Base-by-base conservation (phyloP, 78 protist species). In the Paulinella micropora region DNA sequence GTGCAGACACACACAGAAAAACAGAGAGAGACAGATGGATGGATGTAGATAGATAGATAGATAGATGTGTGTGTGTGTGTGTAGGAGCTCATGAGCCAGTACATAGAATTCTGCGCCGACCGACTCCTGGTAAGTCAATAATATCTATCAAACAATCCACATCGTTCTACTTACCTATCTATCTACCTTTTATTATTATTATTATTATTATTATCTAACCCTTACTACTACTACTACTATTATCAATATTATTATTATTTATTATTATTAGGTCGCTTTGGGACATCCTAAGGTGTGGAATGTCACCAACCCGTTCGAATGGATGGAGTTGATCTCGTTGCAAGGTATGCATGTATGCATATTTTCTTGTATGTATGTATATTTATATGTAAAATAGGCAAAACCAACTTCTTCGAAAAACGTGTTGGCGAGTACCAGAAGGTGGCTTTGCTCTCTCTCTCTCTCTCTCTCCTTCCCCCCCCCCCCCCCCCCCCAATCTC, bases 321-420 rank as follows among this genome's bases (percentile, higher is more conserved):
- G 95, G 95, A 98, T 98, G 99, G 98, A 96, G 40, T 64, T 95
- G 91, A 98, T 98, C 86, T 94, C 97, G 29, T 92, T 98, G 79
- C 94, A 94, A 81, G 96, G 98, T 83, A 87, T 34, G 73, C 15
- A 15, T 51, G 15, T 51, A 51, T 51, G 15, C 15, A 51, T 51
- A 51, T 51, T 23, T 51, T 51, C 32, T 51, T 23, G 15, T 51
- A 51, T 51, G 15, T 51, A 51, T 51, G 73, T 51, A 51, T 51
- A 51, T 51, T 6, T 51, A 15, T 51, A 51, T 51, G 73, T 51
- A 23, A 51, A 23, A 51, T 51, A 51, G 6, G 73, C 39, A 95
- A 97, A 95, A 94, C 98, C 86, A 98, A 98, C 95, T 98, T 98
- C 90, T 98, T 98, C 87, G 99, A 98, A 94, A 87, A 90, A 39